Evolutionary conservation across 1,139 yeast species (phyloP), one percentile per base, ranked within the genome.

Genomic region (Yamadazyma oceani): DNA sequence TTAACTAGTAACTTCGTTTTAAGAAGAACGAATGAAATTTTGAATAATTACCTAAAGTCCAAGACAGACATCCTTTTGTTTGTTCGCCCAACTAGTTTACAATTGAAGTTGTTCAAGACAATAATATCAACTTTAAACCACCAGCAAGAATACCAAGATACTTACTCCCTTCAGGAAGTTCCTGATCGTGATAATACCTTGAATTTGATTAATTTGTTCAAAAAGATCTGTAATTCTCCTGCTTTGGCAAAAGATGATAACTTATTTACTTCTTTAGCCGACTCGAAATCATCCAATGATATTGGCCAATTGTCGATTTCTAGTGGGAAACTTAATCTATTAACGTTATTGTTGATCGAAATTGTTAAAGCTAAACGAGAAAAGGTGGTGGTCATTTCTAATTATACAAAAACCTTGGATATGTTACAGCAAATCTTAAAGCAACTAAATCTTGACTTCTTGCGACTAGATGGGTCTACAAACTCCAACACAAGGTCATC

Each of bases 191-290:
- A 35, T 14, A 70, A 72, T 39, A 79, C 87, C 0, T 67, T 92
- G 32, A 75, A 84, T 1, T 66, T 88, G 36, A 90, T 92, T 17
- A 85, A 86, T 14, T 61, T 82, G 32, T 77, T 88, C 54, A 80
- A 87, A 46, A 90, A 92, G 54, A 73, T 88, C 1, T 88, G 97
- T 56, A 89, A 87, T 51, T 83, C 95, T 0, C 95, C 96, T 0
- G 66, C 81, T 1, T 63, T 89, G 32, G 53, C 86, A 2, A 53
- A 61, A 2, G 65, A 70, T n/a, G 75, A 70, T 43, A 53, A 44
- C 31, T 17, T 27, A 7, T 27, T 27, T 17, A 16, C 14, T 15
- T 15, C 30, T 4, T 3, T 27, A 12, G 10, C 5, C 4, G 9
- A 15, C 16, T n/a, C 28, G 16, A 26, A 5, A n/a, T 8, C 7